A percentile compares a stretch with the other conserved stretches of the same genome.
These are phyloP conservation scores for Alternaria metachromatica DNA, from an alignment of 2,329 filamentous ascomycete species.

Conservation along the genomic window DNA sequence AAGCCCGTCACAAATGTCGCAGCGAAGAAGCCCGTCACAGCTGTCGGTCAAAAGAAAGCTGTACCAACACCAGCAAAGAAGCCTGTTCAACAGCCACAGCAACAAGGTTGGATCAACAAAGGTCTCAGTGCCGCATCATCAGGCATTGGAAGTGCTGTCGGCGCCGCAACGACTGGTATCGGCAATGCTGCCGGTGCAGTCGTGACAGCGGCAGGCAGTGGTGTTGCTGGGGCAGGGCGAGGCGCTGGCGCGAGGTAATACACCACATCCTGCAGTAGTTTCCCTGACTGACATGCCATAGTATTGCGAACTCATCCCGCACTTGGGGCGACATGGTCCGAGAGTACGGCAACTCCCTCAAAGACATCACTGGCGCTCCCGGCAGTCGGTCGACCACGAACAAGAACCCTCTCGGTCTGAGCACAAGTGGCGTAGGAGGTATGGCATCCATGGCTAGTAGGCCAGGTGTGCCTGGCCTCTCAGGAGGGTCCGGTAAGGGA, in stretches of 20 bases:
- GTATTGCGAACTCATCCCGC: constrained; percentile 54
- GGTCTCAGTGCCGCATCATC: constrained; percentile 19
- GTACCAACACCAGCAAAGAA: constrained; percentile 13
- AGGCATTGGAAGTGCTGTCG: constrained; percentile 41
- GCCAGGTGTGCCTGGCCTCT: constrained; percentile 14
- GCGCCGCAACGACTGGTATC: constrained; percentile 46
- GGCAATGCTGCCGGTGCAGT: constrained; percentile 54
- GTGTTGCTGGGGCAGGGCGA: constrained; percentile 48
- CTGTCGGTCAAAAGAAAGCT: constrained; percentile 19
- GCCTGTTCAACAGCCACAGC: constrained; percentile 28
- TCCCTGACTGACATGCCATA: constrained; percentile 17
- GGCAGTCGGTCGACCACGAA: constrained; percentile 54
- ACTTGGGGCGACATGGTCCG: constrained; percentile 57
- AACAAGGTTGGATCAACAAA: constrained; percentile 55
- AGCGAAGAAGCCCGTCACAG: constrained; percentile 19
- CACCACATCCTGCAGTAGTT: too few relatives aligned
- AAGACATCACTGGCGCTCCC: constrained; percentile 54
- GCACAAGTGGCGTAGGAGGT: constrained; percentile 39
- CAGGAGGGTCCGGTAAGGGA: constrained; percentile 31
- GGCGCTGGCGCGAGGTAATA: constrained; percentile 19
- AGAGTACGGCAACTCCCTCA: constrained; percentile 59
- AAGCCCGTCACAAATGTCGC: constrained; percentile 4
- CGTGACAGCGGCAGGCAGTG: constrained; percentile 53
- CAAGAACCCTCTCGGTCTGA: constrained; percentile 55
- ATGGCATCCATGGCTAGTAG: constrained; percentile 34